Evolutionary conservation across 1,284 basidiomycete species (phyloP), one percentile per base, ranked within the genome.

Genomic region (Cerrena zonata): DNA sequence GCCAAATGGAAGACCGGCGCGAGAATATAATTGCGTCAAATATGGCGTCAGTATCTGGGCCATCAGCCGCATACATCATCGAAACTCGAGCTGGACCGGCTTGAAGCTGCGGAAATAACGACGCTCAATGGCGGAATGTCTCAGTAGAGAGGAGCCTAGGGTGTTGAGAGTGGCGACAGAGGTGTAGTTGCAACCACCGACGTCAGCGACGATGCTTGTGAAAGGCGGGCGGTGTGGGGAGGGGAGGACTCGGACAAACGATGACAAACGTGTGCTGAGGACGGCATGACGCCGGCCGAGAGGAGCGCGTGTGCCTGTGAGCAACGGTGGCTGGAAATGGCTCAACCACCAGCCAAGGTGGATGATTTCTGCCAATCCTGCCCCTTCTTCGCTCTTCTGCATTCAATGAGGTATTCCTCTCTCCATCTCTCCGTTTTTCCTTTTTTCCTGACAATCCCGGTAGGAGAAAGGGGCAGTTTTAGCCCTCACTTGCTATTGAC

Each of bases 11-110:
- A n/a, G n/a, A n/a, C n/a, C n/a, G n/a, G n/a, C n/a, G n/a, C n/a
- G n/a, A n/a, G n/a, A n/a, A n/a, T n/a, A n/a, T n/a, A 7, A 34
- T 42, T 42, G 41, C 41, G 41, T 42, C 41, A 42, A 23, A 42
- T 5, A 42, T 42, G 41, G 41, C 41, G 41, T 42, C 41, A 42
- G 23, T 13, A 42, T 22, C 19, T 18, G 10, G 7, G 15, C 15
- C 30, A 34, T 34, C 30, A 34, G 30, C 30, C 15, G 15, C 7
- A 34, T 7, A 15, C 30, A 34, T 34, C 30, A 34, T 34, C 30
- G 30, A 34, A 15, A 7, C 30, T 34, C 7, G 37, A 21, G 13
- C 4, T 5, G 4, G 5, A 15, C 37, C n/a, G 37, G 13, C n/a
- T n/a, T n/a, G n/a, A n/a, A n/a, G 37, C 37, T 39, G 37, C 37